Evolutionary conservation across 768 basidiomycete genomes (phyloP), one percentile per base, ranked within the genome.

Genomic region (Serendipita sp.): DNA sequence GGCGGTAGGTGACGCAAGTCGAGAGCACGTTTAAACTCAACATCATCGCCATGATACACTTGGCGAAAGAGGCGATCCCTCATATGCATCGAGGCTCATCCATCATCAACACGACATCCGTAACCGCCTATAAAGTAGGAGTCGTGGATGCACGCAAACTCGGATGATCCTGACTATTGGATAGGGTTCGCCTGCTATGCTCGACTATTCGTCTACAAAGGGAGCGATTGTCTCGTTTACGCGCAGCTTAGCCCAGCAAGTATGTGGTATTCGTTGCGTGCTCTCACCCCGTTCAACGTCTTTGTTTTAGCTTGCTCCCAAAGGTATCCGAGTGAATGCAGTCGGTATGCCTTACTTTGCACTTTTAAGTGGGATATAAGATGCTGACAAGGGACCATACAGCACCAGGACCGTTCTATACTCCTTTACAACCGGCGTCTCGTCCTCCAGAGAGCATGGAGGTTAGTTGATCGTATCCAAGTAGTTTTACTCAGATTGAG

Each of bases 71-170:
- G 65, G 78, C 81, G 14, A 68, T 82, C 16, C 81, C 83, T 17
- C 78, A 84, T 70, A 74, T 83, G 72, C 79, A 79, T 66, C 77
- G 79, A 43, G 82, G 84, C 1, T 71, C 76, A 2, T 73, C 74
- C 31, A 83, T 85, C 69, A 80, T 85, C 75, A 82, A 83, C 70
- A 81, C 82, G 3, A 77, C 82, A 3, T 79, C 77, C 3, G 82
- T 84, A 30, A 81, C 81, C 0, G 79, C 78, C 14, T 79, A 79
- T 70, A 75, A 72, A 63, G 74, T 74, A 30, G 66, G 73, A 71
- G 65, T 17, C 67, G n/a, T 42, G n/a, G 56, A 17, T 20, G 24
- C 33, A 20, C 28, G 56, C 3, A 65, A 65, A 1, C 66, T 64
- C 53, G 66, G 64, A 26, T 67, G 67, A 48, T 28, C 42, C 14